Evolutionary conservation across 306 rosid genomes (phyloP), one percentile per base, ranked within the genome.

Genomic region (Vigna radiata): DNA sequence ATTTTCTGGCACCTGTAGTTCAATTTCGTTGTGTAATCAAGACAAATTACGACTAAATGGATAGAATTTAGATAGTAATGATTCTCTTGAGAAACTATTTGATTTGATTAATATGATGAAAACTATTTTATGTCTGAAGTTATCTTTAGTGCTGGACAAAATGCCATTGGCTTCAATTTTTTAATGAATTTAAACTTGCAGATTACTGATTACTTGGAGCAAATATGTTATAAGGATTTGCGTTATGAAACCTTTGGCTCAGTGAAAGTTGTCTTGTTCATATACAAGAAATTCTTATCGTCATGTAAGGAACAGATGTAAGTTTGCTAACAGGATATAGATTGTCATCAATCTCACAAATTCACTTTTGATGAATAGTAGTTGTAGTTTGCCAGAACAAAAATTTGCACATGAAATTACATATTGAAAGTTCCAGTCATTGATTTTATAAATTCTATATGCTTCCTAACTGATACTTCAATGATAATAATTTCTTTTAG

Each of bases 241-340:
- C 93, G 98, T 36, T 83, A 84, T 79, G 90, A 86, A 79, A 86
- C 83, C 33, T 90, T 89, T 79, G 93, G 92, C 70, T 86, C 96
- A 23, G 92, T 92, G 69, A 90, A 85, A 79, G 92, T 95, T 78
- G 90, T 90, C 73, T 41, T 92, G 71, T 85, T 89, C 83, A 78
- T 95, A 39, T 92, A 92, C 80, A 85, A 85, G 86, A 95, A 92
- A 85, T 69, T 95, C 74, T 79, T 95, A 71, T 79, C 82, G 27
- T 88, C 89, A 66, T 95, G 98, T 86, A 90, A 86, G 86, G 93
- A 86, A 83, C 97, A 92, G 58, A 95, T 89, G 98, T 95, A 88
- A 94, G 98, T 91, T 66, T 83, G 54, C 54, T 68, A 48, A 82
- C 73, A 58, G 23, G 8, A 72, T 58, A 17, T 56, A 53, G 12